phyloP scores from a whole-genome alignment of 2,329 filamentous ascomycete species.

The Trichoderma pleuroti region DNA sequence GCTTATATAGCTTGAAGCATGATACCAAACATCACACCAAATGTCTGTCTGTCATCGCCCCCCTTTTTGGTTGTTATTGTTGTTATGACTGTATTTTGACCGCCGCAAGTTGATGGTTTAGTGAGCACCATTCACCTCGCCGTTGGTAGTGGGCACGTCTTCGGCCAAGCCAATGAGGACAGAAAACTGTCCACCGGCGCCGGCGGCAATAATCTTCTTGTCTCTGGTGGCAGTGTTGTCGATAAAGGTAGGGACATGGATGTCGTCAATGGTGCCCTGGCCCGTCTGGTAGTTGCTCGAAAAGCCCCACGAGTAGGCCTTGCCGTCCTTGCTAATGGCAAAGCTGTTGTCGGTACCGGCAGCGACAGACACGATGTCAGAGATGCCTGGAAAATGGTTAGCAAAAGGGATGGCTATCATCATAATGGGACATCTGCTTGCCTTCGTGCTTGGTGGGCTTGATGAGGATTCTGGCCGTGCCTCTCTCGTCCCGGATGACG shows the following conservation, averaged over 20 bases:
- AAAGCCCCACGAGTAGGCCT: constrained; percentile 78
- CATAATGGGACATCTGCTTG: constrained; percentile 30
- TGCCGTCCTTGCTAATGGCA: constrained; percentile 65
- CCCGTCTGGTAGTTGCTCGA: constrained; percentile 77
- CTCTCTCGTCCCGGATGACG: constrained; percentile 60
- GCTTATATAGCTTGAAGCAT: constrained; percentile 1
- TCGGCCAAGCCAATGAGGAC: constrained; percentile 51
- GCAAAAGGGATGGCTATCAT: background rate
- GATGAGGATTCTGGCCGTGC: constrained; percentile 61
- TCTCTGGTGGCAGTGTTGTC: constrained; percentile 80
- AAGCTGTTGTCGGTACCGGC: constrained; percentile 73
- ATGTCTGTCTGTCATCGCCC: background rate
- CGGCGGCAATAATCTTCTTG: constrained; percentile 72
- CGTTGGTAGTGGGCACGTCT: constrained; percentile 31
- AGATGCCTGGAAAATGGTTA: constrained; percentile 35
- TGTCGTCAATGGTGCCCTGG: constrained; percentile 72
- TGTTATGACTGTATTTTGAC: background rate
- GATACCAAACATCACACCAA: background rate
- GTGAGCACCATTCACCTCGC: constrained; percentile 20
- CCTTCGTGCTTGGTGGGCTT: constrained; percentile 41
- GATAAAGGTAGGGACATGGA: constrained; percentile 72
- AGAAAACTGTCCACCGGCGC: constrained; percentile 83
- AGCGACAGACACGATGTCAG: constrained; percentile 53
- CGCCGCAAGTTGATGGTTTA: background rate
- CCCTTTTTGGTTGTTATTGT: background rate